Percentiles rank a stretch among this genome's conserved stretches.
Evolutionary conservation across 345 rosid genomes (phyloP).

Genomic region (Populus alba): DNA sequence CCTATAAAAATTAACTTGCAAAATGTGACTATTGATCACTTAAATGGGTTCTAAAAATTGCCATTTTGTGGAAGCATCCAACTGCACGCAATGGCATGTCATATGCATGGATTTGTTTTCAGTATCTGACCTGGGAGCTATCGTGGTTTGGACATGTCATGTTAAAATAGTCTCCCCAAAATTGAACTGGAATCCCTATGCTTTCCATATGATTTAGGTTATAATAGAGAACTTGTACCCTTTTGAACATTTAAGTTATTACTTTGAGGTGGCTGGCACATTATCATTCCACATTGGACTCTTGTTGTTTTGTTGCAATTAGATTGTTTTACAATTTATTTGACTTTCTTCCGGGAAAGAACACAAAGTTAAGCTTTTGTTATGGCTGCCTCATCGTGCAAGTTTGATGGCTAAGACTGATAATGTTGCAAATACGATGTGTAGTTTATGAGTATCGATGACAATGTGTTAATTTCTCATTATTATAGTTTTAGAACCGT

Average conservation of each 20-base stretch:
- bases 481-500: background rate
- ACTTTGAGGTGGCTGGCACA: background rate
- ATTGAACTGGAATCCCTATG: background rate
- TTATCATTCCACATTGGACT: background rate
- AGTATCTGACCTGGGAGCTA: background rate
- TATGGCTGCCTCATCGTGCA: background rate
- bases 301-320: background rate
- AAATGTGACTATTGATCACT: background rate
- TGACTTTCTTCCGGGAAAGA: background rate
- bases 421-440: background rate
- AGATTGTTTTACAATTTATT: background rate
- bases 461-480: background rate
- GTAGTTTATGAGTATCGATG: background rate
- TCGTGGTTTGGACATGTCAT: background rate
- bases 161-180: background rate
- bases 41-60: background rate
- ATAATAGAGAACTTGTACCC: background rate
- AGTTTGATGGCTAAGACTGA: background rate
- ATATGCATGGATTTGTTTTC: background rate
- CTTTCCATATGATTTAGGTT: background rate
- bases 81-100: background rate
- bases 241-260: background rate
- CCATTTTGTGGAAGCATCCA: background rate
- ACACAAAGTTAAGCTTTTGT: background rate
- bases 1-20: background rate